These are phyloP conservation scores for Mucor saturninus DNA, from an alignment of 371 early-diverging fungal genomes.

Conservation along the genomic window DNA sequence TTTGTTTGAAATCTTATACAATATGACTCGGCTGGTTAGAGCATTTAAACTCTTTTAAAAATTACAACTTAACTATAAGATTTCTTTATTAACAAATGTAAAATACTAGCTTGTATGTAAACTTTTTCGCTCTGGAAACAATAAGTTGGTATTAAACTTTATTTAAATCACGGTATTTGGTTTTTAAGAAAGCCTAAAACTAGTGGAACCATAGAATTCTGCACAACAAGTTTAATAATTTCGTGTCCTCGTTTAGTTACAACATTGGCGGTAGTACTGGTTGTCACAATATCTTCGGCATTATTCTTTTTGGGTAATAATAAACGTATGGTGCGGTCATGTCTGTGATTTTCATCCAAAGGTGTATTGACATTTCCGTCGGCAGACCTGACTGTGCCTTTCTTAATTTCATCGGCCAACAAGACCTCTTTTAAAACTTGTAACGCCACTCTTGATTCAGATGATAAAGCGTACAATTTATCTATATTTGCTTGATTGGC, in stretches of 20 bases:
- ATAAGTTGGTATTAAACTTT: background rate
- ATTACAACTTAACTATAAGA: background rate
- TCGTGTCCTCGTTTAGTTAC: constrained; percentile 59
- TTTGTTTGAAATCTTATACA: too few relatives aligned
- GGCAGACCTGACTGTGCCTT: constrained; percentile 21
- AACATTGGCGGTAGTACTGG: constrained; percentile 45
- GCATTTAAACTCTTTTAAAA: background rate
- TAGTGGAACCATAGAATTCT: constrained; percentile 63
- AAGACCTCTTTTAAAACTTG: constrained; percentile 63
- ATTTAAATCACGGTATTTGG: constrained; percentile 12
- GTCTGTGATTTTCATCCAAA: background rate
- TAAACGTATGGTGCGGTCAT: constrained; percentile 9
- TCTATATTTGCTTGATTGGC: constrained; percentile 30
- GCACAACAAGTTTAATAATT: constrained; percentile 61
- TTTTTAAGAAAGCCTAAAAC: constrained; percentile 59
- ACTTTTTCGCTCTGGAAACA: too few relatives aligned
- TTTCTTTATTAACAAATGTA: background rate
- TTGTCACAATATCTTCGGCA: constrained; percentile 15
- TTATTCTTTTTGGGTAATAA: constrained; percentile 20
- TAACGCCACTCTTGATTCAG: constrained; percentile 53
- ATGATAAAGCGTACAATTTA: background rate
- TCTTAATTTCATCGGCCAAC: constrained; percentile 58
- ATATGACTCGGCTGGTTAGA: too few relatives aligned
- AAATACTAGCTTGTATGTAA: too few relatives aligned
- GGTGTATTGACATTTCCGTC: background rate